Evolutionary conservation across 2,329 filamentous ascomycete genomes (phyloP).

Genomic region (Capronia coronata): DNA sequence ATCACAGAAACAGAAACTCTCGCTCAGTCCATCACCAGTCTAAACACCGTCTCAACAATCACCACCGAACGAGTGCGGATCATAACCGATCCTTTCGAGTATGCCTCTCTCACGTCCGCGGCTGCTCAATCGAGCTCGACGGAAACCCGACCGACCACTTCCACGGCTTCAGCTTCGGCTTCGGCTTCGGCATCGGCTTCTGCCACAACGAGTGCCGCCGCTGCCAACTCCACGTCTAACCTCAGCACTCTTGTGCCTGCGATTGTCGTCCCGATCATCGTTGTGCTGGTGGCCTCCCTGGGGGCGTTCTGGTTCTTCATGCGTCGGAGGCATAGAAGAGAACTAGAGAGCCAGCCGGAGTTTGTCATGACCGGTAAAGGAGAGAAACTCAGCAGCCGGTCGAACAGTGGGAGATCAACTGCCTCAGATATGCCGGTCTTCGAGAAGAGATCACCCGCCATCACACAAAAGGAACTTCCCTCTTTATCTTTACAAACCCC

Average conservation of each 20-base stretch:
- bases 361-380: slow-evolving; percentile 28
- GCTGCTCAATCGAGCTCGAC: slow-evolving; percentile 28
- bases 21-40: slow-evolving; percentile 8
- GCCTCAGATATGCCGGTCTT: slow-evolving; percentile 5
- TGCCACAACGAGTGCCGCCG: slow-evolving; percentile 35
- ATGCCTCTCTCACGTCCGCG: slow-evolving; percentile 24
- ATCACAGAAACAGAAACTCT: slow-evolving; percentile 20
- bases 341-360: slow-evolving; percentile 24
- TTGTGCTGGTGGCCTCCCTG: slow-evolving; percentile 23
- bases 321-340: slow-evolving; percentile 23
- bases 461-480: slow-evolving; percentile 14
- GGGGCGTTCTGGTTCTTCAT: slow-evolving; percentile 28
- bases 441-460: slow-evolving; percentile 15
- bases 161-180: slow-evolving; percentile 34
- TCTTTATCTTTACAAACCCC: slow-evolving; percentile 19
- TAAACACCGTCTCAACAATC: slow-evolving; percentile 18
- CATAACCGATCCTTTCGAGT: slow-evolving; percentile 22
- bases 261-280: slow-evolving; percentile 26
- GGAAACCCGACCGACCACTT: slow-evolving; percentile 38
- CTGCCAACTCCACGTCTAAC: slow-evolving; percentile 32
- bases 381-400: slow-evolving; percentile 26
- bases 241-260: slow-evolving; percentile 25
- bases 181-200: slow-evolving; percentile 34
- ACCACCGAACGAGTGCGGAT: slow-evolving; percentile 17
- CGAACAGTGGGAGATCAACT: slow-evolving; percentile 24